phyloP scores from a whole-genome alignment of 768 basidiomycete genomes.

The Chlorophyllum brunneum region DNA sequence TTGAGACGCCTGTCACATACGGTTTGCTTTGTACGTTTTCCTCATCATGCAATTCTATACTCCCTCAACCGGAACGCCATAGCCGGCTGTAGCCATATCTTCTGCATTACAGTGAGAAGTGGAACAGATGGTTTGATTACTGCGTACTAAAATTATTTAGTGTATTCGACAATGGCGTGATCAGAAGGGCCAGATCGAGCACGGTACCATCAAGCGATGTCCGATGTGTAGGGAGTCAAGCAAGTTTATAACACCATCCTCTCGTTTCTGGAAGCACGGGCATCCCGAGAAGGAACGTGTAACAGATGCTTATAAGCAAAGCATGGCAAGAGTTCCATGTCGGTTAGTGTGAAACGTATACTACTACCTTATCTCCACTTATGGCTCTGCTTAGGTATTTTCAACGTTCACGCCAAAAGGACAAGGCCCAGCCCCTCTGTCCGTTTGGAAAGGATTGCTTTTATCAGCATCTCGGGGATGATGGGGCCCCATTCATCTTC shows the following conservation, averaged over 20 bases:
- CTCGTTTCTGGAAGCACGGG: constrained; percentile 56
- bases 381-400: constrained; percentile 50
- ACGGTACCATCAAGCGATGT: constrained; percentile 69
- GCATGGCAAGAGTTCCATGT: constrained; percentile 71
- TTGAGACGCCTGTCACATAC: constrained; percentile 66
- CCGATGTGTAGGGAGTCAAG: constrained; percentile 72
- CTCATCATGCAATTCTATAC: not conserved
- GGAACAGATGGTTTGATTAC: not conserved
- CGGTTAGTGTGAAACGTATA: constrained; percentile 35
- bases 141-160: constrained; percentile 29
- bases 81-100: constrained; percentile 77
- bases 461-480: constrained; percentile 65
- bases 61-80: not conserved
- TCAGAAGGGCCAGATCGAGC: constrained; percentile 46
- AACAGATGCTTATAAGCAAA: constrained; percentile 61
- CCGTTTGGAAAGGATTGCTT: constrained; percentile 83
- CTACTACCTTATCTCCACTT: not conserved
- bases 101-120: constrained; percentile 60
- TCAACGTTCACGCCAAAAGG: constrained; percentile 39
- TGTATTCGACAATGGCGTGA: constrained; percentile 81
- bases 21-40: constrained; percentile 57
- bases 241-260: constrained; percentile 70
- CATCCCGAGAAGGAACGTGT: constrained; percentile 47
- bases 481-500: constrained; percentile 61
- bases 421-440: constrained; percentile 49